These are phyloP conservation scores for Globisporangium paroecandrum DNA, from an alignment of 352 stramenopile genomes.

Conservation along the genomic window DNA sequence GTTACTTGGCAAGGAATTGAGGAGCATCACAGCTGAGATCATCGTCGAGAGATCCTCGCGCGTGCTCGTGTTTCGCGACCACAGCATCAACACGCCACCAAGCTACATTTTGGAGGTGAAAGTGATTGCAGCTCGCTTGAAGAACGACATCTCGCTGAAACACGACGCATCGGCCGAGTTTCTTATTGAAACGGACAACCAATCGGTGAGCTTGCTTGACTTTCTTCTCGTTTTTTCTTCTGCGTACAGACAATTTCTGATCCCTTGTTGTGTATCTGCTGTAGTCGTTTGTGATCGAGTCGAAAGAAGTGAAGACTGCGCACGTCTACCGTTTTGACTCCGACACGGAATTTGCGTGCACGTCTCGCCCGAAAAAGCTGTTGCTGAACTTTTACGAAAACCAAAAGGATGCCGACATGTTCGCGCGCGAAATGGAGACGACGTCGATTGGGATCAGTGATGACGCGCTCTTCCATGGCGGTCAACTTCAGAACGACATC, in stretches of 20 bases:
- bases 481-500: conserved; percentile 30
- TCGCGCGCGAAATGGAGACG: conserved; percentile 25
- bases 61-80: conserved; percentile 75
- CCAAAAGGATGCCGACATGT: conserved; percentile 25
- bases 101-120: conserved; percentile 83
- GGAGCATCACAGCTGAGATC: conserved; percentile 71
- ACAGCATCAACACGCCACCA: conserved; percentile 46
- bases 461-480: conserved; percentile 39
- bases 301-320: conserved; percentile 70
- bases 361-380: conserved; percentile 64
- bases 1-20: conserved; percentile 66
- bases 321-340: conserved; percentile 84
- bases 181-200: conserved; percentile 62
- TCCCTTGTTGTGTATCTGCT: neutral
- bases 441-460: conserved; percentile 58
- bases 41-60: conserved; percentile 74
- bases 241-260: neutral
- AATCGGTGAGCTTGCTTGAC: conserved; percentile 29
- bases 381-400: conserved; percentile 70
- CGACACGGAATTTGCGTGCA: conserved; percentile 66
- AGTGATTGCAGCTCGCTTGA: conserved; percentile 69
- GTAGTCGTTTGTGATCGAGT: conserved; percentile 46
- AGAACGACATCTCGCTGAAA: conserved; percentile 57
- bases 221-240: neutral
- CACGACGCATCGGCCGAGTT: conserved; percentile 60